Evolutionary conservation across 2,329 filamentous ascomycete species (phyloP), one percentile per base, ranked within the genome.

Genomic region (Rhinocladiella mackenziei): DNA sequence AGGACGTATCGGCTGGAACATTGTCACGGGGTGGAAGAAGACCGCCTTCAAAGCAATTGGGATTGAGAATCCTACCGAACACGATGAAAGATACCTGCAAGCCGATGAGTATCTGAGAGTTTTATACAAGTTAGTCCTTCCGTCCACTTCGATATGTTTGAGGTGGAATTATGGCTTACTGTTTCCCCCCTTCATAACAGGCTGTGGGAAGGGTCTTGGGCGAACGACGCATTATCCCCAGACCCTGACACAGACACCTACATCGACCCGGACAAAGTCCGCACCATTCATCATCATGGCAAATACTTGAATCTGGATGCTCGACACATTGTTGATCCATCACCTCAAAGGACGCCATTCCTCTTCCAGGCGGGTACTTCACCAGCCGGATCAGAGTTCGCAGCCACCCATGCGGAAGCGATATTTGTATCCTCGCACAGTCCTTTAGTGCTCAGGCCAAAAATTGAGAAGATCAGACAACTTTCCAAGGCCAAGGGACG

Each of bases 1-100:
- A 2, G 80, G 79, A 0, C 67, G 80, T 0, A 71, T 83, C 23
- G 79, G 77, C 0, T 82, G 80, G 80, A 84, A 84, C 49, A 81
- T 84, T 14, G 80, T 84, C 0, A 83, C 79, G 0, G 73, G 69
- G 1, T 81, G 75, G 71, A 78, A 78, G 58, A 81, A 81, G 55
- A 70, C 75, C 0, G 78, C 78, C 0, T 79, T 80, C 60, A 80
- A 81, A 55, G 77, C 77, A 0, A 80, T 82, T 42, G 78, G 78
- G 0, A 57, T 80, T 2, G 73, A 80, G 9, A 73, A 62, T 3
- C 74, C 74, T 0, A 75, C 78, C 22, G 73, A 78, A 43, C 79
- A 82, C 51, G 80, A 83, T 30, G 71, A 81, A 56, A 69, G 78
- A 18, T 82, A 82, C 49, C 67, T 64, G 0, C 75, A 79, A 53